A percentile compares a stretch with the other conserved stretches of the same genome.
Evolutionary conservation across 2,329 filamentous ascomycete species (phyloP).

Genomic region (Polychaeton citri): DNA sequence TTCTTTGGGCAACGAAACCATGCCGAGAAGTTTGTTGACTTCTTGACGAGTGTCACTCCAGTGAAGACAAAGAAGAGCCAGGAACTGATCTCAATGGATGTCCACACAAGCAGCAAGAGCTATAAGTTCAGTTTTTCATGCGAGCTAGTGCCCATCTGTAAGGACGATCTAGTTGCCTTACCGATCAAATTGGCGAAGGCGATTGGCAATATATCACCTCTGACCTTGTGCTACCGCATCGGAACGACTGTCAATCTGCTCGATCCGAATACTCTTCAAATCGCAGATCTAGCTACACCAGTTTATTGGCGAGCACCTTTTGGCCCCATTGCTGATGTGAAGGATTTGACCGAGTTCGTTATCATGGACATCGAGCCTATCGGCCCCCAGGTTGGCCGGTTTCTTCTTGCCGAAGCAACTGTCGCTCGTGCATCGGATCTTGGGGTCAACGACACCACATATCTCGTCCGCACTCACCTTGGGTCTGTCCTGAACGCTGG

Average conservation of each 20-base stretch:
- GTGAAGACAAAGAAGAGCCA: slow-evolving; percentile 72
- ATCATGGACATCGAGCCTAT: slow-evolving; percentile 85
- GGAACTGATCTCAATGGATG: slow-evolving; percentile 85
- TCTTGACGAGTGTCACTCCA: slow-evolving; percentile 69
- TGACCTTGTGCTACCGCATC: slow-evolving; percentile 75
- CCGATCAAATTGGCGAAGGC: slow-evolving; percentile 80
- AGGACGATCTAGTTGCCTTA: slow-evolving; percentile 89
- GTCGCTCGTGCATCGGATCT: slow-evolving; percentile 79
- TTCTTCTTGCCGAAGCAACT: slow-evolving; percentile 73
- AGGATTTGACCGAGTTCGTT: slow-evolving; percentile 81
- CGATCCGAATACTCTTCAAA: slow-evolving; percentile 84
- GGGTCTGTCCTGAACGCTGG: slow-evolving; percentile 74
- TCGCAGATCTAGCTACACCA: slow-evolving; percentile 65
- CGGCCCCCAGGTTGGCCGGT: slow-evolving; percentile 64
- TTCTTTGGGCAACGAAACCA: slow-evolving; percentile 84
- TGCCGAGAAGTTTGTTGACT: slow-evolving; percentile 84
- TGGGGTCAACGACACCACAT: slow-evolving; percentile 72
- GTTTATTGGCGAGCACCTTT: slow-evolving; percentile 92
- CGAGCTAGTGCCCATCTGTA: slow-evolving; percentile 87
- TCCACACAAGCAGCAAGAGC: slow-evolving; percentile 76
- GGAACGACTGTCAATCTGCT: slow-evolving; percentile 82
- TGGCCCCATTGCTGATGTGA: slow-evolving; percentile 65
- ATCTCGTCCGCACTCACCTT: slow-evolving; percentile 82
- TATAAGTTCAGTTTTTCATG: slow-evolving; percentile 92
- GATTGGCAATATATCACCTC: slow-evolving; percentile 74